Conservation (phyloP, 176 grass and related monocot genomes). For the Elymus sibiricus region DNA sequence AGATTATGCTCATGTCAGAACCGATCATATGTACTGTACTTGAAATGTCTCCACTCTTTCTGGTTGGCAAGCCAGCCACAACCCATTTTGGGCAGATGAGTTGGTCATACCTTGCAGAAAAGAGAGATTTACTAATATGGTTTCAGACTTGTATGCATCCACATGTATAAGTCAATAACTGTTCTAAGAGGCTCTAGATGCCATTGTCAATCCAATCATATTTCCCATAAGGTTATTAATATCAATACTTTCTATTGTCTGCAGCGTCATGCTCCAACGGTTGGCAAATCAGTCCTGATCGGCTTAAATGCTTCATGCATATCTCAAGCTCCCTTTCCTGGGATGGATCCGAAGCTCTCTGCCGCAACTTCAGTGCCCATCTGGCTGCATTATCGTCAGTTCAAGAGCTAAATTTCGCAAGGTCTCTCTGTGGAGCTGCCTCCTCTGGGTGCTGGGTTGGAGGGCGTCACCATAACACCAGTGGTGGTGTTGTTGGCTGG, state of each 20-base stretch:
- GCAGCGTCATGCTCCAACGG: slow-evolving; percentile 59
- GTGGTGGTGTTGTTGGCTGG: slow-evolving; percentile 25
- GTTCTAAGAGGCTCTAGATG: neutral
- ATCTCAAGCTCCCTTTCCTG: slow-evolving; percentile 53
- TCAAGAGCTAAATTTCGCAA: slow-evolving; percentile 63
- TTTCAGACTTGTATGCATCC: neutral
- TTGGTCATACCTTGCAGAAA: neutral
- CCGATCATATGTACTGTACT: no score
- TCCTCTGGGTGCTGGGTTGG: slow-evolving; percentile 77
- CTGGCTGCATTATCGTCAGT: slow-evolving; percentile 62
- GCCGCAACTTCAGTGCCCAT: slow-evolving; percentile 52
- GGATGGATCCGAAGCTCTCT: slow-evolving; percentile 55
- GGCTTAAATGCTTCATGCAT: slow-evolving; percentile 65
- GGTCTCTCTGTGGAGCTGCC: slow-evolving; percentile 46
- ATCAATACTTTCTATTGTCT: neutral
- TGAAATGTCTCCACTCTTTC: neutral
- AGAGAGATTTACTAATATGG: neutral
- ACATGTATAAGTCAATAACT: neutral
- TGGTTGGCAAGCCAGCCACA: neutral
- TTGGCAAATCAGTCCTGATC: slow-evolving; percentile 54
- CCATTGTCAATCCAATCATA: neutral
- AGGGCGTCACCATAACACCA: slow-evolving; percentile 41
- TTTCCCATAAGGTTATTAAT: slow-evolving; percentile 6
- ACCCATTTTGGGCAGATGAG: neutral
- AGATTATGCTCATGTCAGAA: neutral